Evolutionary conservation across 1,139 yeast genomes (phyloP).

Genomic region (Pichia sp.): DNA sequence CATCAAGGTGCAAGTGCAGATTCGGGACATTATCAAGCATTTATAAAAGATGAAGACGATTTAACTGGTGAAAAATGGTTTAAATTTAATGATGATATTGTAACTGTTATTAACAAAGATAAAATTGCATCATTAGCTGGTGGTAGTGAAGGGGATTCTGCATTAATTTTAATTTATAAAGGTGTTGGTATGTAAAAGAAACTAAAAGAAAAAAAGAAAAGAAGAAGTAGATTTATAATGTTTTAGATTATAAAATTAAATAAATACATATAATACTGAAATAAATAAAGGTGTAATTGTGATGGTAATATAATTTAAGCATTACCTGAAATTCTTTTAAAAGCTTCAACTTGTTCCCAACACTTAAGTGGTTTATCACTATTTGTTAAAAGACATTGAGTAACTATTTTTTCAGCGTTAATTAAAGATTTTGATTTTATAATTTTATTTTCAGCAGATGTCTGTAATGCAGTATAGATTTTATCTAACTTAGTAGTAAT

Average conservation of each 20-base stretch:
- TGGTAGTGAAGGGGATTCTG: conserved; percentile 97
- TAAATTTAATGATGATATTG: conserved; percentile 91
- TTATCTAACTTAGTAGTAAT: conserved; percentile 42
- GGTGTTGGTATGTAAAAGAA: conserved; percentile 48
- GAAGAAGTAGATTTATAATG: neutral
- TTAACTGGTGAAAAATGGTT: conserved; percentile 75
- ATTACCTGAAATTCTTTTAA: conserved; percentile 43
- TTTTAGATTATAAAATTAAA: neutral
- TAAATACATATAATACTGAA: neutral
- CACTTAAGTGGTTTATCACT: conserved; percentile 75
- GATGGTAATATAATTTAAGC: conserved; percentile 13
- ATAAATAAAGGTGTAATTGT: neutral
- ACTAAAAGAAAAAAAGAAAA: neutral
- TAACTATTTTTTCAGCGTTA: conserved; percentile 50
- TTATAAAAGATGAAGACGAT: conserved; percentile 65
- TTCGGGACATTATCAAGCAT: conserved; percentile 94
- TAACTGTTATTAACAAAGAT: conserved; percentile 67
- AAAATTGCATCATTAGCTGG: conserved; percentile 84
- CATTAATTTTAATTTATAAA: conserved; percentile 78
- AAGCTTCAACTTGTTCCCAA: conserved; percentile 75
- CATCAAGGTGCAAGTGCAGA: conserved; percentile 96
- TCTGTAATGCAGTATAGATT: conserved; percentile 28
- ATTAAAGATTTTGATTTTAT: conserved; percentile 31
- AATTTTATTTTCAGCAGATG: conserved; percentile 22
- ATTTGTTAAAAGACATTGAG: conserved; percentile 62